Conservation (phyloP, 768 basidiomycete genomes). For the Macrolepiota albuminosa region DNA sequence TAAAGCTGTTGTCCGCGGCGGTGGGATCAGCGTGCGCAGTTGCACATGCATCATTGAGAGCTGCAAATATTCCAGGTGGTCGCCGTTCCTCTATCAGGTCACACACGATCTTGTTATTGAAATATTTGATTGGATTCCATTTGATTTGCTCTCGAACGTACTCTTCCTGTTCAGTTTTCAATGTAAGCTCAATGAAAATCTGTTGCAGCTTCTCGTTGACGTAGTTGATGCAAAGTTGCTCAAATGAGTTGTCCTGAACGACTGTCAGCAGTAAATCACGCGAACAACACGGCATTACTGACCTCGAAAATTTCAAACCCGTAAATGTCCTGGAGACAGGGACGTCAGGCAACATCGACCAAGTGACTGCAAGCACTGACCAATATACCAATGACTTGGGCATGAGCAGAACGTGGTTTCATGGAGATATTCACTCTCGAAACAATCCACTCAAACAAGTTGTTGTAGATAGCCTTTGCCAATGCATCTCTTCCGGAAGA, state of each 20-base stretch:
- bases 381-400: constrained; percentile 90
- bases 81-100: constrained; percentile 95
- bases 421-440: constrained; percentile 93
- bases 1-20: constrained; percentile 95
- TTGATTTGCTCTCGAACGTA: constrained; percentile 98
- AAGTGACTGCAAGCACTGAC: constrained; percentile 32
- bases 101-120: constrained; percentile 98
- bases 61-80: constrained; percentile 96
- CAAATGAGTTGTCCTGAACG: constrained; percentile 85
- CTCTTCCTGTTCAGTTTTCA: constrained; percentile 99
- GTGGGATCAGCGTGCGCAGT: constrained; percentile 96
- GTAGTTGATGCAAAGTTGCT: constrained; percentile 99
- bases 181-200: constrained; percentile 97
- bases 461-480: constrained; percentile 95
- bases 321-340: constrained; percentile 76
- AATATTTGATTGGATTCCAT: constrained; percentile 99
- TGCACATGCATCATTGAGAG: constrained; percentile 97
- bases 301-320: constrained; percentile 99
- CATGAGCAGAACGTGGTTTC: constrained; percentile 72
- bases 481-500: constrained; percentile 85
- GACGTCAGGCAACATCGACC: constrained; percentile 3
- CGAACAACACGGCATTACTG: constrained; percentile 9
- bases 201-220: constrained; percentile 99
- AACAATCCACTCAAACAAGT: constrained; percentile 99
- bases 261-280: constrained; percentile 6